Percentiles rank a stretch among this genome's conserved stretches.
Evolutionary conservation across 176 grass and related monocot genomes (phyloP).

Genomic region (Carex scoparia): DNA sequence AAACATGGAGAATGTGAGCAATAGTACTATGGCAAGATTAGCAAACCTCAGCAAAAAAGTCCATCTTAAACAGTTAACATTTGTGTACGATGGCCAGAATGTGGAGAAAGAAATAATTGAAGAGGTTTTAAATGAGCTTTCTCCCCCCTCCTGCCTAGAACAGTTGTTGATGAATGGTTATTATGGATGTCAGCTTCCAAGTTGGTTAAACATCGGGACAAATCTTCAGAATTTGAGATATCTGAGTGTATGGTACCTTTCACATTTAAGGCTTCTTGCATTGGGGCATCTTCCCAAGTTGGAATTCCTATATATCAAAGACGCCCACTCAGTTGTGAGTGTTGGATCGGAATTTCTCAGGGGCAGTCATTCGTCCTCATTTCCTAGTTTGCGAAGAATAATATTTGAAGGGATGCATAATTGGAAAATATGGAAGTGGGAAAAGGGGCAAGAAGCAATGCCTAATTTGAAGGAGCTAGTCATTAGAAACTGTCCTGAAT

Average conservation of each 20-base stretch:
- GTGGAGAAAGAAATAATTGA: constrained; percentile 25
- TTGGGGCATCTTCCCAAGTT: constrained; percentile 37
- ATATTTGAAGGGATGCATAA: constrained; percentile 31
- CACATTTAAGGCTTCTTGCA: constrained; percentile 30
- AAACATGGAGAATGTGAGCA: constrained; percentile 29
- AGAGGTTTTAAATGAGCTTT: constrained; percentile 37
- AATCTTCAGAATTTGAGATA: constrained; percentile 21
- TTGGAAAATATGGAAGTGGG: constrained; percentile 48
- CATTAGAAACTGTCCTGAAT: constrained; percentile 10
- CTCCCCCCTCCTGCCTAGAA: constrained; percentile 34
- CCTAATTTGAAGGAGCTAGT: not conserved
- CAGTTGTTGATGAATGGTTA: constrained; percentile 30
- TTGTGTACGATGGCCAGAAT: constrained; percentile 15
- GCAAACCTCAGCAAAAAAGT: constrained; percentile 30
- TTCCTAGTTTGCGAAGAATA: constrained; percentile 33
- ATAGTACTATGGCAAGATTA: constrained; percentile 19
- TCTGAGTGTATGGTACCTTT: constrained; percentile 1
- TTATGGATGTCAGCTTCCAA: constrained; percentile 20
- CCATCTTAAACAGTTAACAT: constrained; percentile 30
- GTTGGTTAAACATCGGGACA: not conserved
- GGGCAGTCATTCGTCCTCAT: not conserved
- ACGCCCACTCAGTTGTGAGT: constrained; percentile 22
- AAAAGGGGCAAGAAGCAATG: constrained; percentile 27
- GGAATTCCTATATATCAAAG: constrained; percentile 28
- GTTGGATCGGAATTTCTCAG: constrained; percentile 40